These are phyloP conservation scores for Rhodotorula graminis DNA, from an alignment of 768 basidiomycete species.

Conservation along the genomic window DNA sequence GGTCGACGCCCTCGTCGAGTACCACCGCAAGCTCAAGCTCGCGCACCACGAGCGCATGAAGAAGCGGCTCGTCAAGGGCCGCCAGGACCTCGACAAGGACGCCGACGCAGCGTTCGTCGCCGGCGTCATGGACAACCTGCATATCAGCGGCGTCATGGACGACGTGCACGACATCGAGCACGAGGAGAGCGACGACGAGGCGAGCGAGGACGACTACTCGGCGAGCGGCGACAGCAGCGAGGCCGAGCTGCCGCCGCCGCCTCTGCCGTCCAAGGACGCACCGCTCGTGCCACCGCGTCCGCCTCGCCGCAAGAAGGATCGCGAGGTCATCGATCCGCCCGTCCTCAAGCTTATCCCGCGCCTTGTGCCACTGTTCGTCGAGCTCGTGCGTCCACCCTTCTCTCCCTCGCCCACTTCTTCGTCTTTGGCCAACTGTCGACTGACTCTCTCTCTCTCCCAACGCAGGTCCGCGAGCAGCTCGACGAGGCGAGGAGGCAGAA, in stretches of 20 bases:
- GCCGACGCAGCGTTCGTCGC: slow-evolving; percentile 82
- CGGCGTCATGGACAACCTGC: slow-evolving; percentile 72
- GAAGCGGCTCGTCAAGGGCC: slow-evolving; percentile 65
- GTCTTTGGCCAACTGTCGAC: too few relatives aligned
- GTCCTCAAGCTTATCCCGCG: slow-evolving; percentile 71
- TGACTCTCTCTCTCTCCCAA: background rate
- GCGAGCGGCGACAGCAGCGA: slow-evolving; percentile 47
- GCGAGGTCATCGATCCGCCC: slow-evolving; percentile 61
- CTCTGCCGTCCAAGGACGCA: slow-evolving; percentile 44
- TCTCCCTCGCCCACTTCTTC: too few relatives aligned
- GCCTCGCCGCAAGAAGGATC: slow-evolving; percentile 50
- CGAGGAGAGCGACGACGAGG: slow-evolving; percentile 52
- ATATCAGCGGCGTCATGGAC: slow-evolving; percentile 70
- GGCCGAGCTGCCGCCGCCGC: slow-evolving; percentile 52
- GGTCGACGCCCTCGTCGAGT: slow-evolving; percentile 79
- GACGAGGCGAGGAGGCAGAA: slow-evolving; percentile 8
- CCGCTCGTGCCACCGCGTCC: slow-evolving; percentile 31
- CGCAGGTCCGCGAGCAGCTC: slow-evolving; percentile 29
- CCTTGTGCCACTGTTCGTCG: slow-evolving; percentile 80
- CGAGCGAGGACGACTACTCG: slow-evolving; percentile 44
- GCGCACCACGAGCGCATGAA: slow-evolving; percentile 86
- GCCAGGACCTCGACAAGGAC: slow-evolving; percentile 52
- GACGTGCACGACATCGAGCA: slow-evolving; percentile 77
- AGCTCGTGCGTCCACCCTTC: slow-evolving; percentile 61
- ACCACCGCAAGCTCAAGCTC: slow-evolving; percentile 92